phyloP scores from a whole-genome alignment of 495 filamentous ascomycete species.

The Neurospora tetraspora region DNA sequence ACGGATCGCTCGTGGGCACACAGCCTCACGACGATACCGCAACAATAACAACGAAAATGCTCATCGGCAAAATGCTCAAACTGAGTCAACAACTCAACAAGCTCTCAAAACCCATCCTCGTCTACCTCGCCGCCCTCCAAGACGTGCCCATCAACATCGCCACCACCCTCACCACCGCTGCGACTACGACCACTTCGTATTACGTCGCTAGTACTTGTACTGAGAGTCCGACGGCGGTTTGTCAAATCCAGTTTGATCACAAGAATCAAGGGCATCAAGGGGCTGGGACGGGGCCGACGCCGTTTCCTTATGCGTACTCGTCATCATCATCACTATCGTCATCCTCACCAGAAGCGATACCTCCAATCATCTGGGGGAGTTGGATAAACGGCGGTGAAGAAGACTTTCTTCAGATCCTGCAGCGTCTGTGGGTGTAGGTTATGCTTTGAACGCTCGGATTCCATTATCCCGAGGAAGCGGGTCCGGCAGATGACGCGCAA shows the following conservation, averaged over 20 bases:
- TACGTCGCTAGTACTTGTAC: not conserved
- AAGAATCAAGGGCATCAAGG: not conserved
- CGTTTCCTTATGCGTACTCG: not conserved
- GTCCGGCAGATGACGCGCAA: not conserved
- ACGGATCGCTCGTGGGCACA: not conserved
- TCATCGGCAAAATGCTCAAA: not conserved
- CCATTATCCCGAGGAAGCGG: not conserved
- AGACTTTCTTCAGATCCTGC: not conserved
- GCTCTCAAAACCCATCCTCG: not conserved
- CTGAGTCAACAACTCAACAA: not conserved
- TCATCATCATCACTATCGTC: not conserved
- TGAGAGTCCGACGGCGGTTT: not conserved
- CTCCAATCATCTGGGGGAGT: too few species aligned
- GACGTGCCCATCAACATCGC: not conserved
- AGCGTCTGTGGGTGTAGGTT: not conserved
- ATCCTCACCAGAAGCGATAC: too few species aligned
- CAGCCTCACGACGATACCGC: not conserved
- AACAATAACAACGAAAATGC: not conserved
- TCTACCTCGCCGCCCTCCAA: not conserved
- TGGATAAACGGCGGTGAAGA: too few species aligned
- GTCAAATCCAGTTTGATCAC: not conserved
- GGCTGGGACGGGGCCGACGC: not conserved
- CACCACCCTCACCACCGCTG: not conserved
- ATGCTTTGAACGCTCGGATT: not conserved
- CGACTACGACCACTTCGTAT: slow-evolving; percentile 1